These are phyloP conservation scores for Flaveria floridana DNA, from an alignment of 140 eudicot species.

Conservation along the genomic window DNA sequence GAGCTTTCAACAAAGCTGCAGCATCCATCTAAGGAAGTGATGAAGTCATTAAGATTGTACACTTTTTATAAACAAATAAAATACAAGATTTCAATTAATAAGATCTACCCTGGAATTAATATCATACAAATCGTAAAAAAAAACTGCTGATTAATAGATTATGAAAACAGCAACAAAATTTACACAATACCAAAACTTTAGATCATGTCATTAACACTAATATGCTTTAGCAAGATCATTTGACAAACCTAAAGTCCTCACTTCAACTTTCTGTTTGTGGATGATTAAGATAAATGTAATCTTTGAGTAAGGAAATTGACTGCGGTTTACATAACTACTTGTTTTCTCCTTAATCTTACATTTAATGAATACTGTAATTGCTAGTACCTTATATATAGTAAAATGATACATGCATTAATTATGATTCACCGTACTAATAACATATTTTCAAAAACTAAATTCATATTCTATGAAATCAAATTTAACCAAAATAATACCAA, in stretches of 20 bases:
- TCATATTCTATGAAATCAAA: not conserved
- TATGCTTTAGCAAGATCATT: not conserved
- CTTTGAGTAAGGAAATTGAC: not conserved
- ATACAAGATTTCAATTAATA: not conserved
- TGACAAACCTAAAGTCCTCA: not conserved
- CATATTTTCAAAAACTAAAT: not conserved
- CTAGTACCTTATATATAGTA: not conserved
- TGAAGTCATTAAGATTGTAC: not conserved
- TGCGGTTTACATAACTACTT: not conserved
- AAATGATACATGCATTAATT: not conserved
- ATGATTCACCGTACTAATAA: not conserved
- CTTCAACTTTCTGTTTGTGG: not conserved
- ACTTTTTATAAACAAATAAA: not conserved
- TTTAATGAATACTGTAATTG: not conserved
- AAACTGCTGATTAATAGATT: not conserved
- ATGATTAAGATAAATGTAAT: not conserved
- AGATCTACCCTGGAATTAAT: not conserved
- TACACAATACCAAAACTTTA: not conserved
- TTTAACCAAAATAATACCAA: not conserved
- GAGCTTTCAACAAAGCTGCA: not conserved
- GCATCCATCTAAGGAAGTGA: not conserved
- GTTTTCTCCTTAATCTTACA: not conserved
- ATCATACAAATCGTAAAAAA: not conserved
- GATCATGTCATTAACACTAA: constrained; percentile 7
- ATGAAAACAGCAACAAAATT: not conserved